A percentile compares a stretch with the other conserved stretches of the same genome.
These are phyloP conservation scores for Aspergillus coremiiformis DNA, from an alignment of 495 filamentous ascomycete genomes.

Conservation along the genomic window DNA sequence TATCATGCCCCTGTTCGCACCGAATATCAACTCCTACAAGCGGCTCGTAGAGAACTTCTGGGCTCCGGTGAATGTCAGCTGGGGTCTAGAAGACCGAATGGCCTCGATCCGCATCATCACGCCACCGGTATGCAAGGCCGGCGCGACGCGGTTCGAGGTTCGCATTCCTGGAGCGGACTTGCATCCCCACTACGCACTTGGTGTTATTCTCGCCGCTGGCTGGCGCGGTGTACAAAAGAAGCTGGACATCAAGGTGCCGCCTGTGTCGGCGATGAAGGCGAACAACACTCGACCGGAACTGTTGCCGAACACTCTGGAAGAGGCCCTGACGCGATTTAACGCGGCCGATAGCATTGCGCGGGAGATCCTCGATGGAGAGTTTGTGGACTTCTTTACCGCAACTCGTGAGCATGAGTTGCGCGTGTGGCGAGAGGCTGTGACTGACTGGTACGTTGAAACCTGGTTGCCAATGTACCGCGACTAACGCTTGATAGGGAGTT, in stretches of 20 bases:
- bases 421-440: slow-evolving; percentile 91
- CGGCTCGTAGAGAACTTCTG: slow-evolving; percentile 94
- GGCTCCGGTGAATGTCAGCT: slow-evolving; percentile 90
- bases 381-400: slow-evolving; percentile 90
- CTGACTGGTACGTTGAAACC: slow-evolving; percentile 74
- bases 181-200: slow-evolving; percentile 75
- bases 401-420: slow-evolving; percentile 81
- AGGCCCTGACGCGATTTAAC: slow-evolving; percentile 66
- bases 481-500: slow-evolving; percentile 15
- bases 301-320: slow-evolving; percentile 68
- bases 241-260: slow-evolving; percentile 67
- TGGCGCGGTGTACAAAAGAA: slow-evolving; percentile 84
- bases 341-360: slow-evolving; percentile 66
- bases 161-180: slow-evolving; percentile 82
- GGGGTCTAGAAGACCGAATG: slow-evolving; percentile 87
- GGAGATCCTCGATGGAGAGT: slow-evolving; percentile 80
- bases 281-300: slow-evolving; percentile 6
- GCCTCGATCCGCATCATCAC: slow-evolving; percentile 81
- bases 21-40: slow-evolving; percentile 92
- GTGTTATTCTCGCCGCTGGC: slow-evolving; percentile 71
- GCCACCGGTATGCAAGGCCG: slow-evolving; percentile 65
- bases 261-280: slow-evolving; percentile 49
- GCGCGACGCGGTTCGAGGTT: slow-evolving; percentile 81
- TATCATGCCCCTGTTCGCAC: slow-evolving; percentile 86
- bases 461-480: not conserved